Percentiles rank a stretch among this genome's conserved stretches.
phyloP scores from a whole-genome alignment of 352 stramenopile genomes.

The Phytophthora hybrid region DNA sequence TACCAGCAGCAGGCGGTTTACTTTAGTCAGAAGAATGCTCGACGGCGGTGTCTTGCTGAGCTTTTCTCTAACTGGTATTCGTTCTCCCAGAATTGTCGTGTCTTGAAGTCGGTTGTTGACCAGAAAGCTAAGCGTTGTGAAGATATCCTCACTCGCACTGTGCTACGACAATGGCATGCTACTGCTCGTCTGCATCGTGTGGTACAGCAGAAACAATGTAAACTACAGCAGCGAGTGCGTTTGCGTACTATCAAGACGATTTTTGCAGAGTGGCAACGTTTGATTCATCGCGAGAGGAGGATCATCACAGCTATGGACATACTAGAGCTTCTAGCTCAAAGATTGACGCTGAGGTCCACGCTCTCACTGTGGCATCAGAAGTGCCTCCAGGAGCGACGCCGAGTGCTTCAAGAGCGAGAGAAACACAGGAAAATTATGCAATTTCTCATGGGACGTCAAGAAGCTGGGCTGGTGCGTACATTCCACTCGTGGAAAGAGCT shows the following conservation, averaged over 20 bases:
- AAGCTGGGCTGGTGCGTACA: constrained; percentile 30
- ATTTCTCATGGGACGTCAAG: constrained; percentile 46
- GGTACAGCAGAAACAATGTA: constrained; percentile 27
- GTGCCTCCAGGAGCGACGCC: constrained; percentile 15
- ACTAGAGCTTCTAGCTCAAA: constrained; percentile 3
- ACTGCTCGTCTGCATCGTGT: constrained; percentile 8
- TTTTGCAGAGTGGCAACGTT: constrained; percentile 24
- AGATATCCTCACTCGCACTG: constrained; percentile 12
- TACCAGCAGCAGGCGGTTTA: constrained; percentile 15
- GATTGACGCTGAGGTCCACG: constrained; percentile 8
- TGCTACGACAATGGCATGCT: constrained; percentile 24
- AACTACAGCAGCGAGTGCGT: constrained; percentile 19
- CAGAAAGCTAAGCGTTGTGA: constrained; percentile 14
- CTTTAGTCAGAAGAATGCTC: constrained; percentile 29
- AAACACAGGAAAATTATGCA: constrained; percentile 47
- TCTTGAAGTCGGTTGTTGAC: constrained; percentile 14
- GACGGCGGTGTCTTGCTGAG: constrained; percentile 19
- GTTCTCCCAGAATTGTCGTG: constrained; percentile 10
- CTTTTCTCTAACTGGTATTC: constrained; percentile 28
- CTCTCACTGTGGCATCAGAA: constrained; percentile 24
- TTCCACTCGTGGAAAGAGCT: constrained; percentile 47
- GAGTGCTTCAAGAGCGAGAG: constrained; percentile 23
- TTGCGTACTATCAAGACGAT: background rate
- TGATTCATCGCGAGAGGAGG: constrained; percentile 17
- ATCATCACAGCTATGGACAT: constrained; percentile 1